Conservation (phyloP, 2,329 filamentous ascomycete species). For the Sarocladium kiliense region DNA sequence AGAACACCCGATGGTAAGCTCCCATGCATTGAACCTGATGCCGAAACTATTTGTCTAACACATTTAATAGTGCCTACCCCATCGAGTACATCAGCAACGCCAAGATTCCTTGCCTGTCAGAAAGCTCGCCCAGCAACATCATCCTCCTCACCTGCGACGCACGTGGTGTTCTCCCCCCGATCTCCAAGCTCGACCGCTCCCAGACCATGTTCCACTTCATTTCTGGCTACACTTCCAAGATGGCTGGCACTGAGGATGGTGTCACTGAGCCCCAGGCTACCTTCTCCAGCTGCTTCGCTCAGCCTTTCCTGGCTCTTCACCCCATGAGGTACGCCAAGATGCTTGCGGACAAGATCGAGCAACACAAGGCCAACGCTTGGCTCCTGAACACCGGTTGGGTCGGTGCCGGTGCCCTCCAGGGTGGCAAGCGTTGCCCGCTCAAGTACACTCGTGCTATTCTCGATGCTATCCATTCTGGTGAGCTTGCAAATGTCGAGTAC, state of each 20-base stretch:
- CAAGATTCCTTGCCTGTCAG: slow-evolving; percentile 92
- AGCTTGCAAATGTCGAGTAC: slow-evolving; percentile 88
- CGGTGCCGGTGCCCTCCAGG: slow-evolving; percentile 82
- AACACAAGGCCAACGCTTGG: slow-evolving; percentile 96
- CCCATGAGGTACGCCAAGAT: slow-evolving; percentile 99
- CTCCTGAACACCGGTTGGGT: slow-evolving; percentile 98
- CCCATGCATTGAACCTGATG: slow-evolving; percentile 15
- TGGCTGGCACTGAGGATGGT: slow-evolving; percentile 97
- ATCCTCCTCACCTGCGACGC: slow-evolving; percentile 97
- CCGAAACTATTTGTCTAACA: slow-evolving; percentile 12
- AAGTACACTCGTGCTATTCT: slow-evolving; percentile 99
- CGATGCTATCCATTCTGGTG: slow-evolving; percentile 94
- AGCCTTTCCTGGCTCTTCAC: slow-evolving; percentile 97
- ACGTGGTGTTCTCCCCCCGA: slow-evolving; percentile 92
- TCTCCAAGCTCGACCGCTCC: slow-evolving; percentile 89
- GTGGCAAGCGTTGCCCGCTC: slow-evolving; percentile 93
- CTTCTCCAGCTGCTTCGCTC: slow-evolving; percentile 98
- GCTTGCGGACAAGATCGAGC: slow-evolving; percentile 95
- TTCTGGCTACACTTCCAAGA: slow-evolving; percentile 99
- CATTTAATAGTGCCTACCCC: slow-evolving; percentile 66
- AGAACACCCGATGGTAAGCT: slow-evolving; percentile 79
- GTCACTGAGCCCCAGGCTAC: slow-evolving; percentile 96
- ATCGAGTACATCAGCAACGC: slow-evolving; percentile 99
- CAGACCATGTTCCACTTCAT: slow-evolving; percentile 99
- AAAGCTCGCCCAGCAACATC: slow-evolving; percentile 91